Conservation (phyloP, 495 filamentous ascomycete genomes). For the Staphylotrichum tortipilum region DNA sequence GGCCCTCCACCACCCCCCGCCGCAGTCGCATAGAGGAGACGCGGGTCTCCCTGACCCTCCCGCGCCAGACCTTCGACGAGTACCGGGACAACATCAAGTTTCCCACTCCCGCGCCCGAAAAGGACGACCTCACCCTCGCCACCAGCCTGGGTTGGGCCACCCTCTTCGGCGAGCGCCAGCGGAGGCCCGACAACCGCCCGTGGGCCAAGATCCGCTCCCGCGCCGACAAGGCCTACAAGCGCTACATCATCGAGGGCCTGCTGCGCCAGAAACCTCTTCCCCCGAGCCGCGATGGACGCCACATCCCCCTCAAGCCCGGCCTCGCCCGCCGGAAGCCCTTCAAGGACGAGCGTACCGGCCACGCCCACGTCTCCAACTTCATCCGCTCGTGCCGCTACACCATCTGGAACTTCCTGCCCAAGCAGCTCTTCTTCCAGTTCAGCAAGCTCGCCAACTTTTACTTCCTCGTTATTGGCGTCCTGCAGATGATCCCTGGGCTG, state of each 20-base stretch:
- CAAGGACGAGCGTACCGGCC: constrained; percentile 68
- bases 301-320: constrained; percentile 52
- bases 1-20: not conserved
- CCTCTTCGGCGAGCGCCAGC: constrained; percentile 16
- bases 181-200: constrained; percentile 5
- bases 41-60: constrained; percentile 19
- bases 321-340: constrained; percentile 32
- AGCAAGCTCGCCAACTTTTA: constrained; percentile 89
- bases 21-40: constrained; percentile 6
- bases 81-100: constrained; percentile 12
- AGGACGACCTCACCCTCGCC: constrained; percentile 14
- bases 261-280: constrained; percentile 37
- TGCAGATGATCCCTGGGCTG: constrained; percentile 80
- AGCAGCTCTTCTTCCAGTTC: constrained; percentile 82
- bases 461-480: constrained; percentile 75
- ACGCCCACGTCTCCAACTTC: constrained; percentile 63
- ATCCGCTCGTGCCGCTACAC: constrained; percentile 83
- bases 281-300: constrained; percentile 46
- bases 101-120: constrained; percentile 10
- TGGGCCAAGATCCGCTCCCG: constrained; percentile 10
- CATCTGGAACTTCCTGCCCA: constrained; percentile 78
- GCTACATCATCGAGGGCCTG: constrained; percentile 37
- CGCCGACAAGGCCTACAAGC: constrained; percentile 22
- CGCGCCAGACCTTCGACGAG: constrained; percentile 22
- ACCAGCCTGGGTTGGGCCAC: constrained; percentile 18